Base-by-base conservation (phyloP, 2,329 filamentous ascomycete genomes). In the Trichoderma sp. region DNA sequence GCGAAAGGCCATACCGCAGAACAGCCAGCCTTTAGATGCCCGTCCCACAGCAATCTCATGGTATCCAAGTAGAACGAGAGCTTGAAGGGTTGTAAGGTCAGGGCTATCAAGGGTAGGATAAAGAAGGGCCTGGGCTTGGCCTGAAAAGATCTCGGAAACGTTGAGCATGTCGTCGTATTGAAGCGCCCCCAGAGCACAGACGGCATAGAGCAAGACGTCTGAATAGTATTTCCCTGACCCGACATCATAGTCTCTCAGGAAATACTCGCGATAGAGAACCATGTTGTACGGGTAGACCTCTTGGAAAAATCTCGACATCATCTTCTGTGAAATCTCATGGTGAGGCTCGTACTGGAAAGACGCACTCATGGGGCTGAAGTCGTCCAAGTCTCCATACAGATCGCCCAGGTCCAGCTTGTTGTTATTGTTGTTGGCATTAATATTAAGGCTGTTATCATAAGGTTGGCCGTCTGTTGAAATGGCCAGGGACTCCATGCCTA, bases 1-100 rank as follows among this genome's bases (percentile, higher is more conserved):
- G 5, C 85, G 82, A 73, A 86, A 87, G 9, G 84, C 84, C 84
- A 87, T 86, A 61, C 85, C 84, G 32, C 84, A 86, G 67, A 85
- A 86, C 2, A 86, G 77, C 85, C 85, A 87, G 14, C 85, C 85
- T 68, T 85, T 86, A 21, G 84, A 86, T 2, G 81, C 78, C n/a
- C 82, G 81, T 0, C 84, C 83, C 26, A 82, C 81, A 4, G 84
- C 85, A 56, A 86, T 85, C 72, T 85, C 84, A 18, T 82, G 80
- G 70, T 86, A 84, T 11, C 84, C 83, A 2, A 87, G 72, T 0
- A 86, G 73, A 6, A 84, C 78, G 15, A 87, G 76, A 1, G 84
- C 82, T 71, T 86, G 83, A 9, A 86, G 75, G 11, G 82, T 82
- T 8, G 85, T 86, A 21, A 87, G 79, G 66, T 85, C 82, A 9